Percentiles rank a stretch among this genome's conserved stretches.
These are phyloP conservation scores for Trichoderma asperelloides DNA, from an alignment of 495 filamentous ascomycete genomes.

Conservation along the genomic window DNA sequence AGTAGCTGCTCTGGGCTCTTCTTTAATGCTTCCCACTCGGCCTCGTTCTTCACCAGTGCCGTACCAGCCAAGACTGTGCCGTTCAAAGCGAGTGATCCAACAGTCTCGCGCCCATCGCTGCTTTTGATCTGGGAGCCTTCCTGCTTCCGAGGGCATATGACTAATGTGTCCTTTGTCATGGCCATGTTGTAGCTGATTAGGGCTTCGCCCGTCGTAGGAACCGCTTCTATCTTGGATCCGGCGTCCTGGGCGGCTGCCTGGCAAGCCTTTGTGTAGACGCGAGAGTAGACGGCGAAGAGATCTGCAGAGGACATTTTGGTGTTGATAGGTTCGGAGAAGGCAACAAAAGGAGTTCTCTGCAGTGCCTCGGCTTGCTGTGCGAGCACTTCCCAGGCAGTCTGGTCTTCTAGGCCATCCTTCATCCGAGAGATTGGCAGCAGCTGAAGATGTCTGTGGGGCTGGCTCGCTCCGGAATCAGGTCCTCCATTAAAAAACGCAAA, in stretches of 20 bases:
- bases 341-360: constrained; percentile 19
- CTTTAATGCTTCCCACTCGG: constrained; percentile 59
- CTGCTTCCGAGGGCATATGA: constrained; percentile 52
- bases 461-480: constrained; percentile 64
- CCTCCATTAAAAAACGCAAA: constrained; percentile 85
- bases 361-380: constrained; percentile 33
- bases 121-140: constrained; percentile 31
- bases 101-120: constrained; percentile 31
- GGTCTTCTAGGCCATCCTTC: constrained; percentile 37
- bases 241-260: constrained; percentile 17
- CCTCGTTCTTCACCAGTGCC: constrained; percentile 65
- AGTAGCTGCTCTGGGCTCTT: constrained; percentile 40
- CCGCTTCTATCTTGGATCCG: background rate
- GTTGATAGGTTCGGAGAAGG: constrained; percentile 19
- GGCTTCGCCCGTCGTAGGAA: constrained; percentile 30
- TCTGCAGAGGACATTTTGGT: constrained; percentile 22
- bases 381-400: constrained; percentile 40
- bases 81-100: constrained; percentile 57
- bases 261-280: constrained; percentile 47
- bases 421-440: constrained; percentile 64
- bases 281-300: constrained; percentile 23
- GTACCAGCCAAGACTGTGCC: constrained; percentile 76
- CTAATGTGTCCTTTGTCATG: constrained; percentile 61
- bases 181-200: constrained; percentile 72
- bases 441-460: constrained; percentile 74